phyloP scores from a whole-genome alignment of 768 basidiomycete genomes.

The Tulasnella sp. region DNA sequence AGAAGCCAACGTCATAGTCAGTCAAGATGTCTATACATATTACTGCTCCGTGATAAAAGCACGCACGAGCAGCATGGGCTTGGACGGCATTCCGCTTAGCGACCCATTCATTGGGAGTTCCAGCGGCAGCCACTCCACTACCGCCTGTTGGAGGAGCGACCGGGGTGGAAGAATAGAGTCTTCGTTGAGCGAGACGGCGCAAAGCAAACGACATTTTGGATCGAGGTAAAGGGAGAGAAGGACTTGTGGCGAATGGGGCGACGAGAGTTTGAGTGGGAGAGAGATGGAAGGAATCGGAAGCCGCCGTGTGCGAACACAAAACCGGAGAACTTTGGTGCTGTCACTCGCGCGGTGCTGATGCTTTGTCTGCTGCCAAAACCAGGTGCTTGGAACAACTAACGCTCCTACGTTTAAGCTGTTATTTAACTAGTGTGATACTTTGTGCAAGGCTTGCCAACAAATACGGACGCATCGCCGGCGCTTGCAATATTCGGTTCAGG shows the following conservation, averaged over 20 bases:
- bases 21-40: not conserved
- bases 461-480: too few relatives aligned
- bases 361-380: too few relatives aligned
- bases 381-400: too few relatives aligned
- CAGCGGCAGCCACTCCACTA: not conserved
- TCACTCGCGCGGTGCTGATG: not conserved
- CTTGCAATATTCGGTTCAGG: too few relatives aligned
- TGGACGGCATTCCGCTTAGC: conserved; percentile 55
- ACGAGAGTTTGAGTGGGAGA: conserved; percentile 9
- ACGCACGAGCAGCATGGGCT: conserved; percentile 63
- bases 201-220: not conserved
- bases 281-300: conserved; percentile 8
- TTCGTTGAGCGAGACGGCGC: not conserved
- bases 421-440: too few relatives aligned
- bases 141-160: not conserved
- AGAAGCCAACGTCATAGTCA: not conserved
- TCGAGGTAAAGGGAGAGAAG: conserved; percentile 4
- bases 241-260: not conserved
- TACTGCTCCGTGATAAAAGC: conserved; percentile 17
- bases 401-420: too few relatives aligned
- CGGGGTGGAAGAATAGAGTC: not conserved
- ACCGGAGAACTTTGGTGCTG: not conserved
- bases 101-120: conserved; percentile 41
- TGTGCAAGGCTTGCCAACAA: too few relatives aligned
- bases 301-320: not conserved